A percentile compares a stretch with the other conserved stretches of the same genome.
Evolutionary conservation across 2,329 filamentous ascomycete genomes (phyloP).

Genomic region (Aspergillus sp.): DNA sequence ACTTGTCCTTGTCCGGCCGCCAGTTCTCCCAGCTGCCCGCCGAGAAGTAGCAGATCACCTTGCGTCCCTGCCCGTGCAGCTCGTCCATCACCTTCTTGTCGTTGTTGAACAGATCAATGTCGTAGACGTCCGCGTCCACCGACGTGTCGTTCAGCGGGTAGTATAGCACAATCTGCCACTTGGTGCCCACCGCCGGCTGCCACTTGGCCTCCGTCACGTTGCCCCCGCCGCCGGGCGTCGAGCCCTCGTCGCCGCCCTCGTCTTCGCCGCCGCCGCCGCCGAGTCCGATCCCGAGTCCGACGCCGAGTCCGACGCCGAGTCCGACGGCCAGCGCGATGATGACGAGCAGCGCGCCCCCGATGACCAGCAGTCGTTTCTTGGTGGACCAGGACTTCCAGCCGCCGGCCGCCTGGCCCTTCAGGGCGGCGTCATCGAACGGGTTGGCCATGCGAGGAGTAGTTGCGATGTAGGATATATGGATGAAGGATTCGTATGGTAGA

Average conservation of each 20-base stretch:
- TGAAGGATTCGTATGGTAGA: neutral
- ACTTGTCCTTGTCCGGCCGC: constrained; percentile 58
- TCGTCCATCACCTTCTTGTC: constrained; percentile 45
- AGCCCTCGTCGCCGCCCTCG: constrained; percentile 20
- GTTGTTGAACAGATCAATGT: constrained; percentile 61
- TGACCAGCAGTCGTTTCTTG: constrained; percentile 35
- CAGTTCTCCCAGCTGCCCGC: constrained; percentile 67
- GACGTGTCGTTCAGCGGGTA: constrained; percentile 42
- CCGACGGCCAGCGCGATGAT: constrained; percentile 45
- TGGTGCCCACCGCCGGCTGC: constrained; percentile 53
- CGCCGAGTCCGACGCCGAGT: constrained; percentile 53
- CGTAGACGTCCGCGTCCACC: constrained; percentile 57
- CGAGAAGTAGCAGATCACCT: constrained; percentile 74
- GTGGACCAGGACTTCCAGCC: constrained; percentile 29
- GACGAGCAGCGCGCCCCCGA: constrained; percentile 20
- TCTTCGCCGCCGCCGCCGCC: constrained; percentile 30
- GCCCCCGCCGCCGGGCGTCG: constrained; percentile 4
- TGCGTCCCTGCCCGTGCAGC: constrained; percentile 54
- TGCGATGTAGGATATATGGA: neutral
- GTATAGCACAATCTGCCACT: constrained; percentile 63
- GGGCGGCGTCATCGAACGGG: constrained; percentile 9
- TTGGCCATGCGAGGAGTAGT: constrained; percentile 6
- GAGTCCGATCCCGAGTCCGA: constrained; percentile 59
- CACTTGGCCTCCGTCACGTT: constrained; percentile 40
- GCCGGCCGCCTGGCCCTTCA: constrained; percentile 16